Evolutionary conservation across 495 filamentous ascomycete species (phyloP).

Genomic region (Penicillium dipodomyicola): DNA sequence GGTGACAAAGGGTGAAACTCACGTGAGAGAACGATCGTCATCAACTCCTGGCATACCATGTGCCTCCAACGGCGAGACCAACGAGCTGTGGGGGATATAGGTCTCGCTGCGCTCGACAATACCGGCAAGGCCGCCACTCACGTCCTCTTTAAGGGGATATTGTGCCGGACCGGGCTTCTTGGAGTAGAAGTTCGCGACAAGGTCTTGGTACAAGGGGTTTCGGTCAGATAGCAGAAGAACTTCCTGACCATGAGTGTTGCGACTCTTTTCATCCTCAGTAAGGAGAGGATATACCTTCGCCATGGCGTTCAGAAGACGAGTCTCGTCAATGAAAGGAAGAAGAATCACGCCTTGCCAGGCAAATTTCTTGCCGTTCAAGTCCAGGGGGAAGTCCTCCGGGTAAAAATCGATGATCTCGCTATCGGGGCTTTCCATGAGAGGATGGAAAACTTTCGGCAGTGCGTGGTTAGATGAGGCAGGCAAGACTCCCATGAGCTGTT

Average conservation of each 20-base stretch:
- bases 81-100: conserved; percentile 70
- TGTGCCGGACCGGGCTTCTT: conserved; percentile 70
- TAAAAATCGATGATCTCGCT: conserved; percentile 98
- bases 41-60: conserved; percentile 72
- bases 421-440: conserved; percentile 79
- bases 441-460: conserved; percentile 81
- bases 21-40: conserved; percentile 81
- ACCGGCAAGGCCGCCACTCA: conserved; percentile 79
- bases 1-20: conserved; percentile 30
- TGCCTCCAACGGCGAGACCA: conserved; percentile 62
- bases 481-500: conserved; percentile 97
- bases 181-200: conserved; percentile 81
- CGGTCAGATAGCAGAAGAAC: conserved; percentile 78
- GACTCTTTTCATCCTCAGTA: conserved; percentile 68
- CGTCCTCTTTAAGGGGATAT: conserved; percentile 66
- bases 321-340: conserved; percentile 94
- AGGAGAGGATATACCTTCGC: conserved; percentile 76
- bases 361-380: conserved; percentile 97
- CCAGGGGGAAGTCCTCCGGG: conserved; percentile 86
- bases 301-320: conserved; percentile 79
- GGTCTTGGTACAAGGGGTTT: conserved; percentile 77
- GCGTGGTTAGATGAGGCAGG: conserved; percentile 90
- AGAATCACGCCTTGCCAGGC: conserved; percentile 95
- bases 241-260: conserved; percentile 80
- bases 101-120: conserved; percentile 74